phyloP scores from a whole-genome alignment of 1,284 basidiomycete genomes.

The Limonomyces culmigenus region DNA sequence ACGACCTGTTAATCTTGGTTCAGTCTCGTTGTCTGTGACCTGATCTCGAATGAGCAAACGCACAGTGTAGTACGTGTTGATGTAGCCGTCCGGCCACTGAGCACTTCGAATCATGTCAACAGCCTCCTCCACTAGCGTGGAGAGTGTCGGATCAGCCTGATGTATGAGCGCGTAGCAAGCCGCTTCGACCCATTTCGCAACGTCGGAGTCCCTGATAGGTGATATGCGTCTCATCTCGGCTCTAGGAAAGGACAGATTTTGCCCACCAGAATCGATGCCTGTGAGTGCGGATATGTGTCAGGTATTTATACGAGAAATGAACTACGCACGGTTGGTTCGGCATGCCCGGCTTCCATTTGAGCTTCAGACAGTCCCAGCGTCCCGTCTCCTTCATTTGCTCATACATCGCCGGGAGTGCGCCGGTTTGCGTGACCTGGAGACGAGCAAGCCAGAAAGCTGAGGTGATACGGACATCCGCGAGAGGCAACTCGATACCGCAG shows the following conservation, averaged over 20 bases:
- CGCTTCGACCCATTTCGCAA: constrained; percentile 11
- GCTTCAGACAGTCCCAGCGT: constrained; percentile 10
- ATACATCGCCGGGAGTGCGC: constrained; percentile 9
- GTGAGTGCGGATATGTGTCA: not conserved
- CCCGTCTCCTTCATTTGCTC: constrained; percentile 10
- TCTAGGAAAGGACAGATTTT: not conserved
- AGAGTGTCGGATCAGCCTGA: constrained; percentile 4
- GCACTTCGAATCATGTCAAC: constrained; percentile 9
- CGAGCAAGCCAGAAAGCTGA: constrained; percentile 8
- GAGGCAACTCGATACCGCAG: constrained; percentile 1
- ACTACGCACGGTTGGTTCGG: constrained; percentile 9
- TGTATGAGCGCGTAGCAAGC: constrained; percentile 8
- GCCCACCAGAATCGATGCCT: constrained; percentile 10
- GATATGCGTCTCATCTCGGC: not conserved
- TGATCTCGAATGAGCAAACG: not conserved
- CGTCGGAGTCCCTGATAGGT: constrained; percentile 9
- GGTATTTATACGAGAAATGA: not conserved
- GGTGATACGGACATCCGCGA: constrained; percentile 6
- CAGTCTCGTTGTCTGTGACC: not conserved
- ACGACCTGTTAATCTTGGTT: constrained; percentile 7
- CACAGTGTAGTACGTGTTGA: constrained; percentile 11
- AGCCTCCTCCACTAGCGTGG: constrained; percentile 8
- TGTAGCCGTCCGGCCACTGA: constrained; percentile 10
- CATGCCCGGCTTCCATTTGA: constrained; percentile 10
- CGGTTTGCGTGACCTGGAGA: constrained; percentile 4